phyloP scores from a whole-genome alignment of 1,284 basidiomycete genomes.

The Retiboletus flavoniger region DNA sequence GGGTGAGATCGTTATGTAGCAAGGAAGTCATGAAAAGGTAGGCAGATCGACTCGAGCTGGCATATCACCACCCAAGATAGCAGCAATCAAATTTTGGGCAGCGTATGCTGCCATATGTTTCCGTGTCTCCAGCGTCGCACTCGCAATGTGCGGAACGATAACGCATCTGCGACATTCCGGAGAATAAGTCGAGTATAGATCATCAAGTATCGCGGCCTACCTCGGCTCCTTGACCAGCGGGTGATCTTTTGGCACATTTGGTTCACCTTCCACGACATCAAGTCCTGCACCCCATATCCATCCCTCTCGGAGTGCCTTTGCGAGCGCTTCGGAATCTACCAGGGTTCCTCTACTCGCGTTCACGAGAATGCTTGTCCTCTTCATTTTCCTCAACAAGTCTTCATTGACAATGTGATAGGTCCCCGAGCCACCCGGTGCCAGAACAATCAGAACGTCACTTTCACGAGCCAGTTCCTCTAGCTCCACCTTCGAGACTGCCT shows the following conservation, averaged over 20 bases:
- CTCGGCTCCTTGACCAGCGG: conserved; percentile 75
- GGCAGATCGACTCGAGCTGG: conserved; percentile 48
- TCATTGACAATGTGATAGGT: conserved; percentile 77
- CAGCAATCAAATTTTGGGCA: conserved; percentile 63
- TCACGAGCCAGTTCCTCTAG: conserved; percentile 66
- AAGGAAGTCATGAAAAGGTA: conserved; percentile 41
- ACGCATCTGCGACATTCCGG: conserved; percentile 52
- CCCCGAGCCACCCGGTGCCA: conserved; percentile 73
- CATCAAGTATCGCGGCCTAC: conserved; percentile 41
- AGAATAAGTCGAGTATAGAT: conserved; percentile 5
- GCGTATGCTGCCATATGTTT: conserved; percentile 78
- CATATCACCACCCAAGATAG: conserved; percentile 51
- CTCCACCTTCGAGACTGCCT: conserved; percentile 59
- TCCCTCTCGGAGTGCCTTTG: conserved; percentile 69
- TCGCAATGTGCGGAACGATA: conserved; percentile 88
- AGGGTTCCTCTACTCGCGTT: conserved; percentile 81
- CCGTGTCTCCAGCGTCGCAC: conserved; percentile 84
- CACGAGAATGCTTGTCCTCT: conserved; percentile 75
- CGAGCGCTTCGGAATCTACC: conserved; percentile 87
- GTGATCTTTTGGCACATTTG: conserved; percentile 72
- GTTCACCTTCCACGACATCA: conserved; percentile 94
- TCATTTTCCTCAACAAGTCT: conserved; percentile 80
- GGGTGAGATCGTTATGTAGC: conserved; percentile 38
- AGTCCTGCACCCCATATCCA: conserved; percentile 91
- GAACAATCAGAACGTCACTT: conserved; percentile 80